Conservation (phyloP, 371 early-diverging fungal species). For the Mycotypha africana region DNA sequence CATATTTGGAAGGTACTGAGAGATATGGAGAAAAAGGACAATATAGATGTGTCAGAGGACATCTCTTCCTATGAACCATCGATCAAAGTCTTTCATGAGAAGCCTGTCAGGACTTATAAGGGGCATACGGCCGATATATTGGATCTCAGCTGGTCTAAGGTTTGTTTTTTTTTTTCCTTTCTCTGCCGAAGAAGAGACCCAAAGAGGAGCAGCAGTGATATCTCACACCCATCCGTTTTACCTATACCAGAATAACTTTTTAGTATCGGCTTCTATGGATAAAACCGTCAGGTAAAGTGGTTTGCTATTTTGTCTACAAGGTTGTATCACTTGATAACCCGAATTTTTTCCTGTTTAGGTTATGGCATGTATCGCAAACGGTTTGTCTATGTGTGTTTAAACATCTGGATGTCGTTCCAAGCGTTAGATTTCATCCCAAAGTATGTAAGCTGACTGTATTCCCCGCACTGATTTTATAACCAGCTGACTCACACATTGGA, state of each 20-base stretch:
- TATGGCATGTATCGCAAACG: slow-evolving; percentile 75
- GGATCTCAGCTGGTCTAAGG: slow-evolving; percentile 82
- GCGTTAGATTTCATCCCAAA: slow-evolving; percentile 79
- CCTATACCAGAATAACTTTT: slow-evolving; percentile 57
- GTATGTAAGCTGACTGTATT: too few relatives aligned
- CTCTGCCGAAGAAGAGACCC: slow-evolving; percentile 75
- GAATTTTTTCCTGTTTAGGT: slow-evolving; percentile 28
- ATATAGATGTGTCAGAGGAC: slow-evolving; percentile 21
- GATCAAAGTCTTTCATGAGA: slow-evolving; percentile 55
- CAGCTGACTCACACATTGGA: too few relatives aligned
- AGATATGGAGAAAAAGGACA: slow-evolving; percentile 18
- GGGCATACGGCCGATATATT: slow-evolving; percentile 73
- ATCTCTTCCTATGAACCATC: slow-evolving; percentile 15
- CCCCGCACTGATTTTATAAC: too few relatives aligned
- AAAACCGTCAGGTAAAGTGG: slow-evolving; percentile 66
- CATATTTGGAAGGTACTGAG: slow-evolving; percentile 63
- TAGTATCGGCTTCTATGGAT: slow-evolving; percentile 82
- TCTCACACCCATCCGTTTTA: slow-evolving; percentile 71
- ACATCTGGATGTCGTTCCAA: slow-evolving; percentile 75
- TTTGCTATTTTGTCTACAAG: neutral
- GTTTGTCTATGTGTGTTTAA: slow-evolving; percentile 75
- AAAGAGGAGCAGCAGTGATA: slow-evolving; percentile 68
- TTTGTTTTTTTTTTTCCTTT: slow-evolving; percentile 41
- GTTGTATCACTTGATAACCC: too few relatives aligned
- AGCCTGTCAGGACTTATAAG: slow-evolving; percentile 59